Percentiles rank a stretch among this genome's conserved stretches.
Evolutionary conservation across 768 basidiomycete species (phyloP).

Genomic region (Russula sp.): DNA sequence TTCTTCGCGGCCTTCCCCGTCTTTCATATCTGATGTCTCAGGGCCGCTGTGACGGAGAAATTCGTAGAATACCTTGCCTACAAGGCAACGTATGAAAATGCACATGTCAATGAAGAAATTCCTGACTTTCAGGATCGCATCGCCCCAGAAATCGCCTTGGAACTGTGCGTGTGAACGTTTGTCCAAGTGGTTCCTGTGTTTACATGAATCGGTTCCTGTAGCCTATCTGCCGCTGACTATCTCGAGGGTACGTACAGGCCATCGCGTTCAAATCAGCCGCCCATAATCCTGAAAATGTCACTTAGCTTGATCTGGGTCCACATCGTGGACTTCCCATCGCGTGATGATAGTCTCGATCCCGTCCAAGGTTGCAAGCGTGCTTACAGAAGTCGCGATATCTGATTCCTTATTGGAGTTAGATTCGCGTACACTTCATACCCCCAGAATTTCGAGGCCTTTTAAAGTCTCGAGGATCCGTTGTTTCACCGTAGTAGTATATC

Average conservation of each 20-base stretch:
- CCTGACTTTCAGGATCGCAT: constrained; percentile 83
- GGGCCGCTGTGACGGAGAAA: constrained; percentile 71
- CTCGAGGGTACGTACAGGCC: constrained; percentile 43
- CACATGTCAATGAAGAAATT: constrained; percentile 65
- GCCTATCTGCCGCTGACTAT: constrained; percentile 58
- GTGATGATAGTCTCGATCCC: background rate
- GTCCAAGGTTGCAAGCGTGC: background rate
- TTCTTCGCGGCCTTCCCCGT: background rate
- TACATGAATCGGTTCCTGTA: constrained; percentile 22
- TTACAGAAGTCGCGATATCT: background rate
- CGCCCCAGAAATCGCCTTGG: constrained; percentile 79
- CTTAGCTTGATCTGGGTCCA: constrained; percentile 4
- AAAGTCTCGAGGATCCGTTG: background rate
- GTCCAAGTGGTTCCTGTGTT: background rate
- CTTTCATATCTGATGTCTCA: constrained; percentile 15
- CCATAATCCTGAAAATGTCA: background rate
- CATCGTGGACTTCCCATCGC: background rate
- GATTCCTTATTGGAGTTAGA: background rate
- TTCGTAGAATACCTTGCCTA: constrained; percentile 85
- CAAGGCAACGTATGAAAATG: constrained; percentile 71
- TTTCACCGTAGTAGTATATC: background rate
- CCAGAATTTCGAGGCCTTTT: background rate
- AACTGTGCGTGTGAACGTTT: constrained; percentile 54
- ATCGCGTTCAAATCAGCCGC: background rate
- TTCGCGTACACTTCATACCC: background rate